Conservation (phyloP, 805 yeast genomes). For the Candida namnaoensis region DNA sequence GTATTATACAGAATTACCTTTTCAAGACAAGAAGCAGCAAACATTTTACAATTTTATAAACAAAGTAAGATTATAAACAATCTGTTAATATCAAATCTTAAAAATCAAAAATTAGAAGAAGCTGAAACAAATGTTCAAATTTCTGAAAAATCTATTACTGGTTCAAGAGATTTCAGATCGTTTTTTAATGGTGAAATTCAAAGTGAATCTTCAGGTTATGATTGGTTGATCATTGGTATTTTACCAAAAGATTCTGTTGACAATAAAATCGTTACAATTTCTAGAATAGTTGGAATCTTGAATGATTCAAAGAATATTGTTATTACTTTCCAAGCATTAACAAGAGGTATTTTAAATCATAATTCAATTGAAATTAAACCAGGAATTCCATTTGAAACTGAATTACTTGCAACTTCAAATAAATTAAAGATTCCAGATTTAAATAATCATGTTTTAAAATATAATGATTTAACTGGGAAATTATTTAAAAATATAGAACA, state of each 20-base stretch:
- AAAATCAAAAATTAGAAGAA: neutral
- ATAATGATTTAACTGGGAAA: conserved; percentile 1
- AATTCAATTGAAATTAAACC: conserved; percentile 15
- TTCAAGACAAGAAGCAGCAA: conserved; percentile 35
- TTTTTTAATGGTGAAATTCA: conserved; percentile 13
- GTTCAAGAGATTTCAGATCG: conserved; percentile 11
- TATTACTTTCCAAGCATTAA: conserved; percentile 39
- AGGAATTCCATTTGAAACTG: conserved; percentile 6
- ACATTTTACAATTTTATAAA: conserved; percentile 33
- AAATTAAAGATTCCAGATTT: conserved; percentile 3
- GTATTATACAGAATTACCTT: conserved; percentile 52
- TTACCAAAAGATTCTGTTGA: conserved; percentile 14
- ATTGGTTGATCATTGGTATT: conserved; percentile 17
- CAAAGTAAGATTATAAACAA: conserved; percentile 11
- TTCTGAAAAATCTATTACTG: conserved; percentile 3
- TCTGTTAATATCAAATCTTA: conserved; percentile 10
- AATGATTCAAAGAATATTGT: conserved; percentile 34
- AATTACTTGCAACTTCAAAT: conserved; percentile 8
- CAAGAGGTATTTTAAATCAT: conserved; percentile 29
- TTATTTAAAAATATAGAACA: conserved; percentile 20
- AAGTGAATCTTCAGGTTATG: conserved; percentile 11
- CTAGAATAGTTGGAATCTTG: conserved; percentile 35
- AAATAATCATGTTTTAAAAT: conserved; percentile 4
- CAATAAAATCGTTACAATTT: conserved; percentile 25
- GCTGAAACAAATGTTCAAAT: neutral